Evolutionary conservation across 1,139 yeast species (phyloP).

Genomic region (Nakaseomyces sp.): DNA sequence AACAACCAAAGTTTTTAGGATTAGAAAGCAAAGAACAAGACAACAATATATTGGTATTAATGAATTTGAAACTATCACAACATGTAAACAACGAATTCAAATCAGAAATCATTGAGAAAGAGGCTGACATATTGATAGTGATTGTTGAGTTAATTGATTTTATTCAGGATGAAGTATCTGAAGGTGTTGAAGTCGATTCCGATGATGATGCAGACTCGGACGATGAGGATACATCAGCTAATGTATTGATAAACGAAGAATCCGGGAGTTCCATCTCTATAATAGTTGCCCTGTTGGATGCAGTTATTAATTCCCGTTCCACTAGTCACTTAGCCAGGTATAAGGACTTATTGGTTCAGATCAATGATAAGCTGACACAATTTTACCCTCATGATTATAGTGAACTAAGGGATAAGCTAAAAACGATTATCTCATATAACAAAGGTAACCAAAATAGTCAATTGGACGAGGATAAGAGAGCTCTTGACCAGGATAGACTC

Average conservation of each 20-base stretch:
- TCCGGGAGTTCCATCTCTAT: conserved; percentile 13
- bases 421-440: conserved; percentile 10
- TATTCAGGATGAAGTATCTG: conserved; percentile 15
- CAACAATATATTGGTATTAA: conserved; percentile 48
- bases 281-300: background rate
- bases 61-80: conserved; percentile 60
- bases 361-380: conserved; percentile 12
- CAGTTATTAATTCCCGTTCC: conserved; percentile 29
- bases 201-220: conserved; percentile 35
- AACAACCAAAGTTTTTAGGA: background rate
- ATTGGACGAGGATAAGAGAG: conserved; percentile 11
- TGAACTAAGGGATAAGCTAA: conserved; percentile 5
- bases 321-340: conserved; percentile 7
- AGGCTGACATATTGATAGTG: conserved; percentile 49
- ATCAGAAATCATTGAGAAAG: conserved; percentile 52
- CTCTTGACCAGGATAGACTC: conserved; percentile 31
- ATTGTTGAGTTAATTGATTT: conserved; percentile 41
- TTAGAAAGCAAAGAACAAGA: conserved; percentile 29
- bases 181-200: conserved; percentile 17
- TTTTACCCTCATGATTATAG: background rate
- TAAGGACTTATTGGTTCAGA: conserved; percentile 9
- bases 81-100: conserved; percentile 52
- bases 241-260: conserved; percentile 24
- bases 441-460: conserved; percentile 1
- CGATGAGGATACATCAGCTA: conserved; percentile 40